These are phyloP conservation scores for Trichosporon faecale DNA, from an alignment of 1,284 basidiomycete genomes.

Conservation along the genomic window DNA sequence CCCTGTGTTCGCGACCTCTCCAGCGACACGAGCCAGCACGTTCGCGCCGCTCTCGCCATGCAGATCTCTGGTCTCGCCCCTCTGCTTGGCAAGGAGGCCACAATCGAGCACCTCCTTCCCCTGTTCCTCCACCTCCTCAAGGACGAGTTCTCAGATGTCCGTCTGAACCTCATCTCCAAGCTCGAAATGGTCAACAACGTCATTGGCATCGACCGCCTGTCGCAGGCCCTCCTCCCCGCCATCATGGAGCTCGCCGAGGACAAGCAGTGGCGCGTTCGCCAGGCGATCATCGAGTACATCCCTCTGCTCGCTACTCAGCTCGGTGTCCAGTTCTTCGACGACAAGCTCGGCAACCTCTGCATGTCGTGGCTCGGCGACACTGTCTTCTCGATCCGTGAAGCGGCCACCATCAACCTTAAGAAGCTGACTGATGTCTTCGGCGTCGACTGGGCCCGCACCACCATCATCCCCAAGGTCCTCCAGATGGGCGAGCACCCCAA, in stretches of 20 bases:
- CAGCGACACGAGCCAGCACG: constrained; percentile 92
- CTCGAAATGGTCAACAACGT: constrained; percentile 95
- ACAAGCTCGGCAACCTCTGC: constrained; percentile 92
- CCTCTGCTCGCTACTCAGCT: constrained; percentile 93
- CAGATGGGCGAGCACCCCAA: constrained; percentile 97
- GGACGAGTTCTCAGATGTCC: constrained; percentile 98
- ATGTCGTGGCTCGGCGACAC: constrained; percentile 99
- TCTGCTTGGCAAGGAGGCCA: constrained; percentile 87
- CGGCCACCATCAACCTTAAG: constrained; percentile 94
- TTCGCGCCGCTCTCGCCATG: constrained; percentile 91
- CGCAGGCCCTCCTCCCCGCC: constrained; percentile 92
- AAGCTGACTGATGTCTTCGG: constrained; percentile 98
- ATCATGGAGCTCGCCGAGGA: constrained; percentile 98
- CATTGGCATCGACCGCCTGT: constrained; percentile 93
- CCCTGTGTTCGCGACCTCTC: constrained; percentile 96
- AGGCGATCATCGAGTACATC: constrained; percentile 99
- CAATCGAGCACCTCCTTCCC: constrained; percentile 94
- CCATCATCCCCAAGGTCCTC: constrained; percentile 96
- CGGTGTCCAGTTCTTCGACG: constrained; percentile 96
- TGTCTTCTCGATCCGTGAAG: constrained; percentile 96
- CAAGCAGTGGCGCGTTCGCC: constrained; percentile 99
- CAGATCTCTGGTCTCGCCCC: constrained; percentile 98
- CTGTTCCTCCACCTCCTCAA: constrained; percentile 95
- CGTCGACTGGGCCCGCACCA: constrained; percentile 91
- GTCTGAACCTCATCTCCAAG: constrained; percentile 98